A percentile compares a stretch with the other conserved stretches of the same genome.
Evolutionary conservation across 2,329 filamentous ascomycete genomes (phyloP).

Genomic region (Boeremia lycopersici): DNA sequence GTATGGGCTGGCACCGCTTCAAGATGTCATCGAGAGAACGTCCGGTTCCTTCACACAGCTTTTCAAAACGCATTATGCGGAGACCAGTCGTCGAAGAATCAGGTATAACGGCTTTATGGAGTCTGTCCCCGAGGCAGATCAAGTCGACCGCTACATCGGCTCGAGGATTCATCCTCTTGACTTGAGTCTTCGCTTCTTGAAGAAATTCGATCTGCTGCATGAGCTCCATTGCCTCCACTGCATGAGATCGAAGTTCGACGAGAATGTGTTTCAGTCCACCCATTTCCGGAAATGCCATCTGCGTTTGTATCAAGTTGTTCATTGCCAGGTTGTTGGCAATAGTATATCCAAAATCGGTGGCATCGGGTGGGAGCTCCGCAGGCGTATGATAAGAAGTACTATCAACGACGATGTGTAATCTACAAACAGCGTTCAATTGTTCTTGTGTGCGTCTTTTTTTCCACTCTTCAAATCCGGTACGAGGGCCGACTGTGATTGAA

Average conservation of each 20-base stretch:
- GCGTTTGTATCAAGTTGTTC: background rate
- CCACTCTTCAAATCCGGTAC: background rate
- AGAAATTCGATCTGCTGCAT: background rate
- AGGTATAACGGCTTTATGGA: background rate
- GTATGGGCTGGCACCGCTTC: no score
- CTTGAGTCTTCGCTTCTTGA: background rate
- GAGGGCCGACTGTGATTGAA: slow-evolving; percentile 2
- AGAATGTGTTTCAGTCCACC: background rate
- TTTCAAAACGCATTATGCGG: background rate
- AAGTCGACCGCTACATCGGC: background rate
- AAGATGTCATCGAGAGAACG: no score
- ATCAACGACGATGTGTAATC: background rate
- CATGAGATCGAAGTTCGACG: background rate
- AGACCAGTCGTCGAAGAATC: background rate
- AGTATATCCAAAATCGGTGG: background rate
- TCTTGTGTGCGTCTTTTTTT: background rate
- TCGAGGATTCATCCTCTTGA: background rate
- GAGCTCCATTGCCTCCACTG: background rate
- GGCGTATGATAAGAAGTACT: background rate
- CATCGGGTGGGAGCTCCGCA: background rate
- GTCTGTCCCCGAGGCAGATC: background rate
- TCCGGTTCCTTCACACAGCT: background rate
- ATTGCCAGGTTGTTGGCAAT: background rate
- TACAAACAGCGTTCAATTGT: background rate
- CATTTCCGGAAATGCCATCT: background rate